Evolutionary conservation across 2,329 filamentous ascomycete species (phyloP), one percentile per base, ranked within the genome.

Genomic region (Cordyceps pruinosa): DNA sequence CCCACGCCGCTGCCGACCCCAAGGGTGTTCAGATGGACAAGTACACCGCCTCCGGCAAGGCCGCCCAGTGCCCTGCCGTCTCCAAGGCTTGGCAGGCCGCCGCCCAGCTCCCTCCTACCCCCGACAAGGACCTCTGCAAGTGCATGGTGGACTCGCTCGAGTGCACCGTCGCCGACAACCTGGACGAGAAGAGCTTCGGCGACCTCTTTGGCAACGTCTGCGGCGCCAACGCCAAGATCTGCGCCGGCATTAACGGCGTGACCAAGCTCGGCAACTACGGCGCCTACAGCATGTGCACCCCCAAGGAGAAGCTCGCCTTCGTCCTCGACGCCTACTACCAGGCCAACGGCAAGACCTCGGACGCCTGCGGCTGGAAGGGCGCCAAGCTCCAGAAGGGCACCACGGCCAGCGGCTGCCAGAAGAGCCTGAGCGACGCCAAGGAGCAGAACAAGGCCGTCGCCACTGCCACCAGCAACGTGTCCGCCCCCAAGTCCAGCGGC

Each of bases 111-210:
- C 94, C 94, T 28, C 93, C 92, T 10, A 83, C 82, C 12, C 91
- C 92, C 61, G 90, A 97, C 75, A 68, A 82, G 46, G 68, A 83
- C 45, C 85, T 96, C 47, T 99, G 94, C 81, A 72, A 79, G 58
- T 99, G 94, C 83, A 96, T 96, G 89, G 81, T 83, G 71, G 77
- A 82, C 62, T 84, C 84, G 45, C 76, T 96, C 58, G 75, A 77
- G 59, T 99, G 94, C 75, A 80, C 81, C 28, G 83, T 90, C 60
- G 76, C 81, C 46, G 72, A 78, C 47, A 72, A 73, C 64, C 74
- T 90, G 25, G 75, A 80, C 61, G 70, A 75, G 50, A 77, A 85
- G 55, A 74, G 83, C 57, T 87, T 84, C 66, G 82, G 81, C 50
- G 74, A 80, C 17, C 81, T 94, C 64, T 97, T 97, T 73, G 78